Conservation (phyloP, 179 eudicot genomes). For the Nepenthes alata region DNA sequence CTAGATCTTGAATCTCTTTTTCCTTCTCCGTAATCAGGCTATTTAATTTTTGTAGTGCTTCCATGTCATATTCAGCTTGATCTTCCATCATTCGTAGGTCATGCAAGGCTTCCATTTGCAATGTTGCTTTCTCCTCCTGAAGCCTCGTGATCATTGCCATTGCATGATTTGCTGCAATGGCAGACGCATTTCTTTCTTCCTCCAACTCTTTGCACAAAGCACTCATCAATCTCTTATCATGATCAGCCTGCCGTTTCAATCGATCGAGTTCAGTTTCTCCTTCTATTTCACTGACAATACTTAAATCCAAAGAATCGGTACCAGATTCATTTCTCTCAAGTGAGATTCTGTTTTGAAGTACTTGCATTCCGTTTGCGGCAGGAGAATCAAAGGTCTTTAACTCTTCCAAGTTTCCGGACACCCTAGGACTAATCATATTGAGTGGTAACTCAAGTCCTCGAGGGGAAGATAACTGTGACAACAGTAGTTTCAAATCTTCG, state of each 20-base stretch:
- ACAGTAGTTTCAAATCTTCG: slow-evolving; percentile 66
- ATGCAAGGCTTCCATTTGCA: slow-evolving; percentile 92
- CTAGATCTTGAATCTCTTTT: slow-evolving; percentile 62
- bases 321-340: slow-evolving; percentile 52
- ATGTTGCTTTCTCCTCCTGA: slow-evolving; percentile 90
- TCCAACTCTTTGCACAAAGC: slow-evolving; percentile 71
- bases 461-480: slow-evolving; percentile 53
- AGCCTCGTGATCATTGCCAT: slow-evolving; percentile 95
- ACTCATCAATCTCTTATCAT: slow-evolving; percentile 55
- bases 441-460: slow-evolving; percentile 45
- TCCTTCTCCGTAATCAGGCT: slow-evolving; percentile 65
- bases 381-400: slow-evolving; percentile 33
- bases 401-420: slow-evolving; percentile 50
- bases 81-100: slow-evolving; percentile 92
- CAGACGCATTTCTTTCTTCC: slow-evolving; percentile 93
- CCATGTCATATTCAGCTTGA: slow-evolving; percentile 84
- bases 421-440: slow-evolving; percentile 47
- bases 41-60: slow-evolving; percentile 65
- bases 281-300: slow-evolving; percentile 65
- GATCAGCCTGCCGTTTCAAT: slow-evolving; percentile 72
- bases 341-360: slow-evolving; percentile 60
- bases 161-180: slow-evolving; percentile 79
- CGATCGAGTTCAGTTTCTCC: slow-evolving; percentile 72
- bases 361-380: slow-evolving; percentile 28
- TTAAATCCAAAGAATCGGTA: slow-evolving; percentile 56